Conservation (phyloP, 225 moss, liverwort and hornwort genomes). For the Takakia lepidozioides region DNA sequence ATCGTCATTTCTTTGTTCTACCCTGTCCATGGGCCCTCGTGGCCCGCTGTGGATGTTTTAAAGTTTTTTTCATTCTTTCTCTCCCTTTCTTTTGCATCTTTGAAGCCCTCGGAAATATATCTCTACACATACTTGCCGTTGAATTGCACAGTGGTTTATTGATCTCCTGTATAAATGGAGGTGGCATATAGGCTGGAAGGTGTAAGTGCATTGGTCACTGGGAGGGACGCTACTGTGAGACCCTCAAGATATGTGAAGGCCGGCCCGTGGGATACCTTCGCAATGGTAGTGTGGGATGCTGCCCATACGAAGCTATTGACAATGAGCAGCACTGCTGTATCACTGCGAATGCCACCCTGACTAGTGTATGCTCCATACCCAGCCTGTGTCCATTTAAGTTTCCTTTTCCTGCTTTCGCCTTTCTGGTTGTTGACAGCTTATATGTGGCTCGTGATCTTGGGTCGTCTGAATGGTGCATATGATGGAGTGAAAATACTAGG, state of each 20-base stretch:
- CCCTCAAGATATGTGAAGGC: slow-evolving; percentile 35
- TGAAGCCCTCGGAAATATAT: background rate
- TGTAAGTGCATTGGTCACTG: slow-evolving; percentile 64
- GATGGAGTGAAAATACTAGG: background rate
- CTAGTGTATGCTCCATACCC: no score
- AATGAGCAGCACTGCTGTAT: slow-evolving; percentile 44
- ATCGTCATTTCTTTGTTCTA: no score
- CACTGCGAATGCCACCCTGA: slow-evolving; percentile 36
- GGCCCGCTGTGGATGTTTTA: no score
- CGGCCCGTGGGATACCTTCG: slow-evolving; percentile 43
- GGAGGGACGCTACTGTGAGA: slow-evolving; percentile 62
- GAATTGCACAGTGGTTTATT: no score
- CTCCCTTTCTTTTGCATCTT: no score
- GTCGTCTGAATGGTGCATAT: no score
- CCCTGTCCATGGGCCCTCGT: no score
- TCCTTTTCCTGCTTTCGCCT: background rate
- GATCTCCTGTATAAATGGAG: slow-evolving; percentile 1
- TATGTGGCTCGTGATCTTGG: no score
- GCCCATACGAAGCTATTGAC: slow-evolving; percentile 54
- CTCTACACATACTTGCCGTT: background rate
- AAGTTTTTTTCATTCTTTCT: no score
- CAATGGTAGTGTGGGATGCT: slow-evolving; percentile 46
- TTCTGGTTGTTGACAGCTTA: background rate
- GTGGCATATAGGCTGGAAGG: slow-evolving; percentile 33
- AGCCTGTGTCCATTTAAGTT: no score